Evolutionary conservation across 2,329 filamentous ascomycete genomes (phyloP).

Genomic region (Didymellaceae sp.): DNA sequence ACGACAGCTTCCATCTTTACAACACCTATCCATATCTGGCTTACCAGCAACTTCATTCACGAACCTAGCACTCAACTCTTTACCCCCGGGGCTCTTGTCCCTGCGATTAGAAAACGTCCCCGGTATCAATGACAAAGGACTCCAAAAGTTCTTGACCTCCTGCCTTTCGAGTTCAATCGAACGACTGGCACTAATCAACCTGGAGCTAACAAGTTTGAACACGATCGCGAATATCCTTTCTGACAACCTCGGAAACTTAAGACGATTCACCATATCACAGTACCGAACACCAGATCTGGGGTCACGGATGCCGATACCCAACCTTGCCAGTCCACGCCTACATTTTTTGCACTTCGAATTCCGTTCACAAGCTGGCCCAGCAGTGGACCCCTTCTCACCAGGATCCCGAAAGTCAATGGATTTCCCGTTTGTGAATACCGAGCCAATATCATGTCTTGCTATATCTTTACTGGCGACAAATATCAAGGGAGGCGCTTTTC

Average conservation of each 20-base stretch:
- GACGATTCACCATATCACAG: conserved; percentile 61
- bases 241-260: conserved; percentile 51
- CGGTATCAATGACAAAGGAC: conserved; percentile 63
- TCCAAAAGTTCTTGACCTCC: conserved; percentile 59
- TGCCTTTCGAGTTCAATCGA: conserved; percentile 54
- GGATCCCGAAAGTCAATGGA: conserved; percentile 5
- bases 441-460: conserved; percentile 59
- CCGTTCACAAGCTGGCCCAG: conserved; percentile 34
- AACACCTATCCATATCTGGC: conserved; percentile 61
- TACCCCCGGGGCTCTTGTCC: conserved; percentile 58
- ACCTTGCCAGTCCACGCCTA: conserved; percentile 58
- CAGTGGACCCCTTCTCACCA: conserved; percentile 13
- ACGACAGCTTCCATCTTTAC: conserved; percentile 59
- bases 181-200: conserved; percentile 59
- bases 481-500: conserved; percentile 68
- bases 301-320: conserved; percentile 51
- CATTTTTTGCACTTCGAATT: conserved; percentile 67
- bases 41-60: conserved; percentile 62
- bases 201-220: conserved; percentile 59
- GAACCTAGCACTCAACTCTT: conserved; percentile 59
- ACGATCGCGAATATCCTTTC: conserved; percentile 61
- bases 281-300: conserved; percentile 56
- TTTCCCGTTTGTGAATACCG: conserved; percentile 30
- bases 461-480: conserved; percentile 69
- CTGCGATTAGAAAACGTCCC: conserved; percentile 62